Evolutionary conservation across 2,329 filamentous ascomycete genomes (phyloP), one percentile per base, ranked within the genome.

Genomic region (Alternaria atra): DNA sequence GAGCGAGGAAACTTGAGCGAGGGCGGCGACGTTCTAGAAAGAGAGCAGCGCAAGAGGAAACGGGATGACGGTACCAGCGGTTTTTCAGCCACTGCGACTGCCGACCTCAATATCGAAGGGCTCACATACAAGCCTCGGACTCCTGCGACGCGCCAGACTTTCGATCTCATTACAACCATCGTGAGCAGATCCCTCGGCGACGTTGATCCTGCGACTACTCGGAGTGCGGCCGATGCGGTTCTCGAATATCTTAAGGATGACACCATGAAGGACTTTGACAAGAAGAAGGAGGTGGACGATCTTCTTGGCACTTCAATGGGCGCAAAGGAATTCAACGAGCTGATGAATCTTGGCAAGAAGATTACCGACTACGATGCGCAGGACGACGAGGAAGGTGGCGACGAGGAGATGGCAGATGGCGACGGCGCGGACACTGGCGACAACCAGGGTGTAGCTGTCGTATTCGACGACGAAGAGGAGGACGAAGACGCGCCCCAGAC

Each of bases 341-440:
- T 99, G 68, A 90, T 98, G 56, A 99, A 97, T 75, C 83, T 99
- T 43, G 93, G 94, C 66, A 99, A 99, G 84, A 99, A 99, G 82
- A 97, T 99, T 65, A 99, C 95, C 51, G 95, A 99, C 78, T 99
- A 98, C 79, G 92, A 98, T 79, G 92, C 92, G 39, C 93, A 98
- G 77, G 94, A 98, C 67, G 95, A 97, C 32, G 94, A 98, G 65
- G 94, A 97, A 67, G 73, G 74, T 43, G 91, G 93, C 84, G 90
- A 87, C 30, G 89, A 90, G 71, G 77, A 73, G 29, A 90, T 87
- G 59, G 85, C 88, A 29, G 87, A 68, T 37, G 76, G 84, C 17
- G 91, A 90, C 46, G 90, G 81, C 27, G 85, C 87, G 30, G 94
- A 97, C 76, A 69, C 67, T 15, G 95, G 97, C 73, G 94, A 97